Evolutionary conservation across 1,284 basidiomycete species (phyloP), one percentile per base, ranked within the genome.

Genomic region (Tremellales sp.): DNA sequence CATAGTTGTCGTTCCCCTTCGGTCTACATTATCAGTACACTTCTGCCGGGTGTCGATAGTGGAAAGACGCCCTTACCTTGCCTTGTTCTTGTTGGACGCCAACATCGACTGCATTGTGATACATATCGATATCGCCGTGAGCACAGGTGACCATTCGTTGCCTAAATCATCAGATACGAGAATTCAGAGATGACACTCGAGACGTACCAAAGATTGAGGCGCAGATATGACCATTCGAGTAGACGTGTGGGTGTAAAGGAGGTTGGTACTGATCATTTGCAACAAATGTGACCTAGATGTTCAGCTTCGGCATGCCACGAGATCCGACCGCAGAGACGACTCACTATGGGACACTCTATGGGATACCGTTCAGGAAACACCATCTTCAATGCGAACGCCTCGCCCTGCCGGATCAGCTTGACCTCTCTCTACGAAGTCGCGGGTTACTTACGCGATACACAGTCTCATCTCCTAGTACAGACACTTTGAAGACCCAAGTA

Each of bases 51-150:
- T 17, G 37, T 31, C 3, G 26, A 36, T 15, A 12, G 23, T 27
- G 19, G 24, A 25, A 10, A n/a, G n/a, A 6, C 4, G 25, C 0
- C 45, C 70, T 52, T 35, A 73, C 72, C 62, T 53, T 45, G 65
- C 64, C 46, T 67, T 68, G 58, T 70, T 72, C 59, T 67, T 73
- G 53, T 67, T 70, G 1, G 68, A 72, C 3, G 75, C 75, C 4
- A 77, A 58, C 74, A 77, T 77, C 8, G 64, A 68, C 52, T 77
- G 75, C 63, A 77, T 70, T 1, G 75, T 75, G 19, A 77, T 65
- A 48, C 74, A 72, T 3, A 77, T 58, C 5, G 68, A 60, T 6
- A 72, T 61, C 5, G 71, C 69, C 27, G 68, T 76, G 17, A 77
- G 55, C 0, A 75, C 75, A 65, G 72, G 70, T 3, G 69, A 70